phyloP scores from a whole-genome alignment of 2,329 filamentous ascomycete species.

The Mollisiaceae sp. region DNA sequence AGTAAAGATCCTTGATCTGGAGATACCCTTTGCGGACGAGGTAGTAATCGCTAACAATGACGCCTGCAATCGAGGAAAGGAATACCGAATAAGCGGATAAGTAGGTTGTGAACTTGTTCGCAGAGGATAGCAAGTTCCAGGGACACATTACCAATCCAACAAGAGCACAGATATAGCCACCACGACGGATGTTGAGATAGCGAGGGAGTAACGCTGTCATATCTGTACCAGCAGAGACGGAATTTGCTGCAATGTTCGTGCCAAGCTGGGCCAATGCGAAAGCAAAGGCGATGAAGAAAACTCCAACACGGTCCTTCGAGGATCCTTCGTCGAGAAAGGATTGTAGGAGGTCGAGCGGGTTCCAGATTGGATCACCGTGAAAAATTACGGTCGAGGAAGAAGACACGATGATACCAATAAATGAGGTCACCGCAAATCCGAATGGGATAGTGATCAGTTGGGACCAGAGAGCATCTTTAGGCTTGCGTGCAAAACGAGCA shows the following conservation, averaged over 20 bases:
- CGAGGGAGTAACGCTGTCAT: constrained; percentile 81
- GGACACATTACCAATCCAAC: constrained; percentile 87
- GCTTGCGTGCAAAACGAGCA: constrained; percentile 78
- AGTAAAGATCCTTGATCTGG: constrained; percentile 79
- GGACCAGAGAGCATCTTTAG: constrained; percentile 77
- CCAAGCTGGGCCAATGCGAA: constrained; percentile 83
- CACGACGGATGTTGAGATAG: constrained; percentile 83
- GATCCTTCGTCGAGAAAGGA: constrained; percentile 72
- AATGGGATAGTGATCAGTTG: constrained; percentile 77
- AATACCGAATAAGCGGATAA: constrained; percentile 93
- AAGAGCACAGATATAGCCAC: constrained; percentile 81
- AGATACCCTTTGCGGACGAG: constrained; percentile 81
- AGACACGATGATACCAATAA: constrained; percentile 81
- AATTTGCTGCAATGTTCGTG: constrained; percentile 88
- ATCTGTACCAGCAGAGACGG: constrained; percentile 77
- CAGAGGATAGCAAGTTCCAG: constrained; percentile 74
- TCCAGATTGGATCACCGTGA: constrained; percentile 69
- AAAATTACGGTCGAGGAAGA: constrained; percentile 75
- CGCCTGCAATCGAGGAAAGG: constrained; percentile 90
- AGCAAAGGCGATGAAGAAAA: constrained; percentile 73
- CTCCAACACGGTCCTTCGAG: constrained; percentile 72
- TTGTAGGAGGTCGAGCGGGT: constrained; percentile 70
- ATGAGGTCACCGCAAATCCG: constrained; percentile 78
- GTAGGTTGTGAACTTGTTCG: constrained; percentile 89
- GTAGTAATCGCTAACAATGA: constrained; percentile 90